Evolutionary conservation across 2,329 filamentous ascomycete genomes (phyloP).

Genomic region (Alternaria metachromatica): DNA sequence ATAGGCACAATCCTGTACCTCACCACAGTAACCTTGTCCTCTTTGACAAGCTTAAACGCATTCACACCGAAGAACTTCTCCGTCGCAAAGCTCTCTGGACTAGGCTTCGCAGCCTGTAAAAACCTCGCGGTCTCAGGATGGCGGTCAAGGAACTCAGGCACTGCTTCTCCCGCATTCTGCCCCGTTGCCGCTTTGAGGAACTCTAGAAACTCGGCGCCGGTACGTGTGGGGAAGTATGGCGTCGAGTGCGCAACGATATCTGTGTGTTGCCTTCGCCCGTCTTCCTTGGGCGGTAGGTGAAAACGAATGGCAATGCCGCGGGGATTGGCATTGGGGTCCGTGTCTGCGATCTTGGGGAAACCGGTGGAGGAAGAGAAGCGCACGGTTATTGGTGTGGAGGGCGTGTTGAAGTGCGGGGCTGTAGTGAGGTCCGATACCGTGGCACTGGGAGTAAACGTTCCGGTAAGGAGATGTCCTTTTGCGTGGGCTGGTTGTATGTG

Average conservation of each 20-base stretch:
- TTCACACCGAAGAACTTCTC: constrained; percentile 59
- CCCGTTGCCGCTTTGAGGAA: constrained; percentile 53
- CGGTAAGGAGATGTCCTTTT: constrained; percentile 59
- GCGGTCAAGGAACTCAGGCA: constrained; percentile 53
- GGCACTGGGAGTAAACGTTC: constrained; percentile 59
- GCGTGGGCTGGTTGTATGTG: constrained; percentile 56
- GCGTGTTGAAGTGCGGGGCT: constrained; percentile 57
- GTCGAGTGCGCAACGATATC: constrained; percentile 64
- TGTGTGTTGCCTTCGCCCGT: constrained; percentile 56
- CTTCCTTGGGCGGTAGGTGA: constrained; percentile 51
- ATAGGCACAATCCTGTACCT: constrained; percentile 60
- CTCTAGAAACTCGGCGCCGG: constrained; percentile 60
- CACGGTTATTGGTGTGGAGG: constrained; percentile 55
- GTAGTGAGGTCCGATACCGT: constrained; percentile 54
- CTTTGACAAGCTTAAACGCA: constrained; percentile 56
- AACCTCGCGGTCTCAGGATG: constrained; percentile 59
- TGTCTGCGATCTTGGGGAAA: constrained; percentile 59
- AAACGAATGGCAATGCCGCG: constrained; percentile 58
- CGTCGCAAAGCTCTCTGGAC: constrained; percentile 57
- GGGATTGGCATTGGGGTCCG: constrained; percentile 56
- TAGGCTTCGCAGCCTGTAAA: constrained; percentile 58
- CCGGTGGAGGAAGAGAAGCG: constrained; percentile 63
- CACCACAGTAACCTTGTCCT: constrained; percentile 54
- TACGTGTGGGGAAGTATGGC: constrained; percentile 60
- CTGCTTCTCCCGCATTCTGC: constrained; percentile 35